Conservation (phyloP, 2,329 filamentous ascomycete species). For the Phyllosticta citrichinensis region DNA sequence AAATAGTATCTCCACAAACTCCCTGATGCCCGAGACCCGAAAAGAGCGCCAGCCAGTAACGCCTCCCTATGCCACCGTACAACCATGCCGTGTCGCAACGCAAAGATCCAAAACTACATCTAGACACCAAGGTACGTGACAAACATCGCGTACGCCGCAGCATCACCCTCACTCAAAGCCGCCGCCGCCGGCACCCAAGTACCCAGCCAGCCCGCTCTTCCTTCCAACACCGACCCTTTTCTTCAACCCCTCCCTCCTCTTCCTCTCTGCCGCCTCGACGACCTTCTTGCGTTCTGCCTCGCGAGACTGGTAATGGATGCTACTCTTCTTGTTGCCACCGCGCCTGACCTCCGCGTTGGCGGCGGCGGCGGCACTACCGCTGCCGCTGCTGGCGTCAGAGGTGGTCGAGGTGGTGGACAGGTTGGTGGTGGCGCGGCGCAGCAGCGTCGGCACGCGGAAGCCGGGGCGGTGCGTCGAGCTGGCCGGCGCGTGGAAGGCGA, state of each 20-base stretch:
- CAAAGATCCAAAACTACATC: too few relatives aligned
- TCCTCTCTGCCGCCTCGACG: conserved; percentile 42
- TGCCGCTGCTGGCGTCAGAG: background rate
- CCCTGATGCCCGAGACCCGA: too few relatives aligned
- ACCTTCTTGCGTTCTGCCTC: conserved; percentile 45
- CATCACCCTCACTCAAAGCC: conserved; percentile 21
- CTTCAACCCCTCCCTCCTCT: conserved; percentile 39
- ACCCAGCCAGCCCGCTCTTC: conserved; percentile 23
- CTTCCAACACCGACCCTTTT: conserved; percentile 28
- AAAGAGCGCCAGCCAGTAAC: too few relatives aligned
- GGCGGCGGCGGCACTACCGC: conserved; percentile 25
- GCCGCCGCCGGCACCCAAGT: conserved; percentile 19
- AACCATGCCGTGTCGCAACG: too few relatives aligned
- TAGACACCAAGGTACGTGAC: too few relatives aligned
- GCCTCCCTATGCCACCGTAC: too few relatives aligned
- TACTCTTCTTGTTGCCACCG: conserved; percentile 48
- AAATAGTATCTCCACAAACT: too few relatives aligned
- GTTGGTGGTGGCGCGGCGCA: conserved; percentile 61
- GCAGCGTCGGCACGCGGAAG: conserved; percentile 61
- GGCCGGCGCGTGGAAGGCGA: conserved; percentile 47
- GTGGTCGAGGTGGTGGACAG: conserved; percentile 19
- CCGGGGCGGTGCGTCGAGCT: conserved; percentile 28
- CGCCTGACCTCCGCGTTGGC: conserved; percentile 28
- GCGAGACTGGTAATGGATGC: conserved; percentile 49
- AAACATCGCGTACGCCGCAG: too few relatives aligned